phyloP scores from a whole-genome alignment of 768 basidiomycete species.

The Podaxis sp. region DNA sequence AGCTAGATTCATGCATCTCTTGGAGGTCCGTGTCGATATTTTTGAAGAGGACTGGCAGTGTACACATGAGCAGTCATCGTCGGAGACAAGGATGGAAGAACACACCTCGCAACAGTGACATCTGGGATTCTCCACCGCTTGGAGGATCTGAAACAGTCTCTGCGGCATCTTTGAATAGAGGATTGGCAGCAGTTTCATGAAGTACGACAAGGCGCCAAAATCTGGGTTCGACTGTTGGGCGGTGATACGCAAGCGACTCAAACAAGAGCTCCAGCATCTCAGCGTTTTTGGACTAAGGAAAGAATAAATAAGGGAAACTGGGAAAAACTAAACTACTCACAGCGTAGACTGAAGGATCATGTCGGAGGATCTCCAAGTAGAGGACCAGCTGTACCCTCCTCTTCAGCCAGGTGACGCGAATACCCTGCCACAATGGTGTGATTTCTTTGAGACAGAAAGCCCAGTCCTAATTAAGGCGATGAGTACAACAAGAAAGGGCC shows the following conservation, averaged over 20 bases:
- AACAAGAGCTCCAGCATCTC: constrained; percentile 2
- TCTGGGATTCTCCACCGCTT: neutral
- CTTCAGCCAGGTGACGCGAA: constrained; percentile 2
- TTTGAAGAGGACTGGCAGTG: neutral
- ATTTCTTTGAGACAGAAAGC: constrained; percentile 7
- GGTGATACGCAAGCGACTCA: constrained; percentile 2
- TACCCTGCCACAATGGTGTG: neutral
- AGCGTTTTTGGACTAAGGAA: neutral
- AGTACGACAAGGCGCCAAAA: constrained; percentile 5
- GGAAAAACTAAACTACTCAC: neutral
- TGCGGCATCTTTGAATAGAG: constrained; percentile 5
- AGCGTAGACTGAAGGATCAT: constrained; percentile 4
- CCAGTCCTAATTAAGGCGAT: constrained; percentile 2
- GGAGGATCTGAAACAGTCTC: neutral
- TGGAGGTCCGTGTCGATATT: constrained; percentile 7
- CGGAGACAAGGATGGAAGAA: neutral
- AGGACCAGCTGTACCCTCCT: neutral
- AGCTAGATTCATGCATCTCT: neutral
- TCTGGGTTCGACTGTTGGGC: neutral
- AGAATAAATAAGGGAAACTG: neutral
- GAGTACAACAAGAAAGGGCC: neutral
- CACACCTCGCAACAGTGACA: constrained; percentile 1
- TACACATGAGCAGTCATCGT: neutral
- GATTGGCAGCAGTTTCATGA: neutral
- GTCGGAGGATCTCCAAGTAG: constrained; percentile 9